Percentiles rank a stretch among this genome's conserved stretches.
Conservation (phyloP, 805 yeast genomes). For the Yamadazyma ubonensis region DNA sequence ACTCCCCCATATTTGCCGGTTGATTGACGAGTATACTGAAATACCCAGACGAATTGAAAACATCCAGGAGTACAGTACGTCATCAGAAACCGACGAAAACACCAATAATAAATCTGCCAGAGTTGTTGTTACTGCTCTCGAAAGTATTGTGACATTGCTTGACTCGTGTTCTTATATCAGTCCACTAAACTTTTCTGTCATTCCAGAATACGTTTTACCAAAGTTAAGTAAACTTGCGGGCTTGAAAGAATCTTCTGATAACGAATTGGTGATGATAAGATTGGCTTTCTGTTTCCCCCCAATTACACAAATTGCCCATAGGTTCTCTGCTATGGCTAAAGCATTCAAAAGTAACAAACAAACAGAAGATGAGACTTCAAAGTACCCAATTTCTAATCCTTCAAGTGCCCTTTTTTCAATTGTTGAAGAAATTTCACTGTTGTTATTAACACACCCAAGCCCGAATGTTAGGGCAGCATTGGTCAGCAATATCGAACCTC, state of each 20-base stretch:
- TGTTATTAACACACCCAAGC: constrained; percentile 67
- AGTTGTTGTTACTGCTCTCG: constrained; percentile 67
- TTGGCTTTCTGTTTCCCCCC: constrained; percentile 74
- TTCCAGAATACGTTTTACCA: constrained; percentile 82
- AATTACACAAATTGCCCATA: constrained; percentile 62
- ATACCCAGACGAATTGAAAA: constrained; percentile 5
- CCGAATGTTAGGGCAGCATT: constrained; percentile 68
- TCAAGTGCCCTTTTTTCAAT: constrained; percentile 47
- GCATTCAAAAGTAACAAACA: constrained; percentile 36
- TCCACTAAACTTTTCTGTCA: constrained; percentile 72
- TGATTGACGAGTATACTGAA: constrained; percentile 57
- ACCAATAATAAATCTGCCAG: constrained; percentile 37
- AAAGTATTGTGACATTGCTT: constrained; percentile 65
- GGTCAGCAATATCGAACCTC: constrained; percentile 65
- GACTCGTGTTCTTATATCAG: constrained; percentile 61
- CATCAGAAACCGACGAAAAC: not conserved
- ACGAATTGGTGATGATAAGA: constrained; percentile 51
- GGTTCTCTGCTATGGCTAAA: constrained; percentile 61
- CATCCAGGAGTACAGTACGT: constrained; percentile 1
- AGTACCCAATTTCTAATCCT: constrained; percentile 19
- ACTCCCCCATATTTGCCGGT: constrained; percentile 72
- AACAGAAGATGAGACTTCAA: constrained; percentile 4
- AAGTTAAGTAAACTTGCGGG: constrained; percentile 36
- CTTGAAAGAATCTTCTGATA: constrained; percentile 15
- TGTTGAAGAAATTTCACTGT: constrained; percentile 64